Evolutionary conservation across 106 monocot genomes (phyloP), one percentile per base, ranked within the genome.

Genomic region (Allium cepa): DNA sequence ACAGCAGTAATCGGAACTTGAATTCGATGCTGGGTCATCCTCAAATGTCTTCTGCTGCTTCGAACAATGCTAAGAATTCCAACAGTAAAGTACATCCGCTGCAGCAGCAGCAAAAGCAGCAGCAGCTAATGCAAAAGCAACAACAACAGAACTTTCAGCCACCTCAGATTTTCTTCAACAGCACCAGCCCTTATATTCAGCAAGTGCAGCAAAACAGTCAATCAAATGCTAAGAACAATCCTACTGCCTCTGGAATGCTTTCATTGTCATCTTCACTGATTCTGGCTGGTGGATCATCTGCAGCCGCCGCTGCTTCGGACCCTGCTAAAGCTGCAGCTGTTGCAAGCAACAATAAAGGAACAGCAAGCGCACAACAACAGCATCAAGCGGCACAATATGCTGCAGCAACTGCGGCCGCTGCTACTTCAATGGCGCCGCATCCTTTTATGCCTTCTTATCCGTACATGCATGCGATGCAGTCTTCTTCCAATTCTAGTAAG

Each of bases 11-110:
- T 11, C 67, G 68, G 49, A 74, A 68, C 48, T 28, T 68, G 47
- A 73, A 76, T 8, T 86, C 86, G 8, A 79, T 82, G 46, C 86
- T 82, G 16, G 86, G 86, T 8, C 82, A 79, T 8, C 79, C 81
- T 0, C 72, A 79, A 3, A 53, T 71, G 10, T 59, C 47, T 17
- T 10, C 81, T 22, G 13, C 56, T n/a, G 50, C 46, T 79, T 26
- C 79, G 4, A 65, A 50, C 73, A 50, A 48, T 36, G 1, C n/a
- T 80, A 60, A 26, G 50, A n/a, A 14, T 62, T 59, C 4, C 46
- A 15, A 4, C 12, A 74, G 49, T 59, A 49, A 36, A 36, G 36
- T 36, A 5, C 36, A 36, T 36, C 36, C 36, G 8, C 73, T 67
- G 12, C 62, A 71, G 5, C 62, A 62, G 11, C 71, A 77, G 9